Percentiles rank a stretch among this genome's conserved stretches.
phyloP scores from a whole-genome alignment of 306 rosid genomes.

The Carpinus fangiana region DNA sequence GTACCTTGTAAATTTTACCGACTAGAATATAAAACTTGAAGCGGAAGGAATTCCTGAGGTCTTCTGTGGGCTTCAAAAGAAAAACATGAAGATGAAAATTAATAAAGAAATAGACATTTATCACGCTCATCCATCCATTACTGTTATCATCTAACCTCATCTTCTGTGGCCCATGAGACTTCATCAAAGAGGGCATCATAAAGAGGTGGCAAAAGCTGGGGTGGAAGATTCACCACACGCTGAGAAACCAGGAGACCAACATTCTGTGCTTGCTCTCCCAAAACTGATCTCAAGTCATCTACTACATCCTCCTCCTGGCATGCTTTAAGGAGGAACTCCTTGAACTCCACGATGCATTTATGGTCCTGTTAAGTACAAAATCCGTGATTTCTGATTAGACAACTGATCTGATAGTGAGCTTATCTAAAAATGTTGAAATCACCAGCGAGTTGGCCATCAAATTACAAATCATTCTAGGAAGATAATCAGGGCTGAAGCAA shows the following conservation, averaged over 20 bases:
- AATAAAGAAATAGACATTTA: constrained; percentile 12
- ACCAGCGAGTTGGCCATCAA: constrained; percentile 18
- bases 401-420: neutral
- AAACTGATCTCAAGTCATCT: constrained; percentile 50
- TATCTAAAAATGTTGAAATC: constrained; percentile 12
- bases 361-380: constrained; percentile 47
- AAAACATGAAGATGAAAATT: constrained; percentile 32
- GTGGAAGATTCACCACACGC: constrained; percentile 76
- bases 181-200: constrained; percentile 85
- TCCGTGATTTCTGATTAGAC: constrained; percentile 3
- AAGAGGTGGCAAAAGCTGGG: constrained; percentile 81
- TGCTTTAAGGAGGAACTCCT: constrained; percentile 55
- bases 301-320: constrained; percentile 43
- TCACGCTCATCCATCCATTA: constrained; percentile 27
- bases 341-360: constrained; percentile 56
- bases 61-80: constrained; percentile 68
- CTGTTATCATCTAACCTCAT: constrained; percentile 69
- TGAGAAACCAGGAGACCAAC: constrained; percentile 82
- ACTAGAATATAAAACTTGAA: constrained; percentile 56
- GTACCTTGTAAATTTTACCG: constrained; percentile 73
- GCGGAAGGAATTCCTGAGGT: constrained; percentile 64
- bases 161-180: constrained; percentile 88
- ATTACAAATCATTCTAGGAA: neutral
- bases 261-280: constrained; percentile 52
- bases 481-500: constrained; percentile 1